These are phyloP conservation scores for Xylariaceae sp. DNA, from an alignment of 2,329 filamentous ascomycete species.

Conservation along the genomic window DNA sequence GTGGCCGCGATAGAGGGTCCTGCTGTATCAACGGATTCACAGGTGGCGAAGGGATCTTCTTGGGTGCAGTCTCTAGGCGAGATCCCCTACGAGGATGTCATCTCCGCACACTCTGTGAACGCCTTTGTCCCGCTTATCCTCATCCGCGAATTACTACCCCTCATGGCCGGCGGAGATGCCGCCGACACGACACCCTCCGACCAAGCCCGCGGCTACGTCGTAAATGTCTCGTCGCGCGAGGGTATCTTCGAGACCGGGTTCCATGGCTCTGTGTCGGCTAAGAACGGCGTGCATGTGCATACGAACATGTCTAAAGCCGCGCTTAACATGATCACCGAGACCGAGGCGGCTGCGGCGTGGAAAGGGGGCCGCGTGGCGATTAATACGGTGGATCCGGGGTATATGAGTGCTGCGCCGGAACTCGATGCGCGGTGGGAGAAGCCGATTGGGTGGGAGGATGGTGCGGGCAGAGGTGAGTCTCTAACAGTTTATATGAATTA, in stretches of 20 bases:
- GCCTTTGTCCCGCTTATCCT: constrained; percentile 16
- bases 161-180: constrained; percentile 4
- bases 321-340: constrained; percentile 18
- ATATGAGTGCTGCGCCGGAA: constrained; percentile 17
- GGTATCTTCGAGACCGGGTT: constrained; percentile 6
- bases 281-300: constrained; percentile 13
- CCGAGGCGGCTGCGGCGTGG: constrained; percentile 10
- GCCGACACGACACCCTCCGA: background rate
- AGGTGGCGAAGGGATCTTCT: background rate
- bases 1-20: constrained; percentile 4
- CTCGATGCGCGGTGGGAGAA: background rate
- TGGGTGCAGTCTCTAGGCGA: constrained; percentile 15
- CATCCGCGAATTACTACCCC: constrained; percentile 8
- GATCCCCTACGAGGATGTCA: constrained; percentile 18
- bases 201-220: constrained; percentile 4
- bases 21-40: background rate
- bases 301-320: constrained; percentile 16
- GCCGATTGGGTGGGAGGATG: constrained; percentile 16
- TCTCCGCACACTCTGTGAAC: constrained; percentile 15
- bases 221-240: constrained; percentile 15
- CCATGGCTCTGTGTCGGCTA: background rate
- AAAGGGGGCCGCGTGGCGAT: constrained; percentile 7
- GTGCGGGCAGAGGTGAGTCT: constrained; percentile 13
- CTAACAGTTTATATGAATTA: background rate
- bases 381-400: constrained; percentile 16